Evolutionary conservation across 768 basidiomycete genomes (phyloP).

Genomic region (Ephemerocybe angulata): DNA sequence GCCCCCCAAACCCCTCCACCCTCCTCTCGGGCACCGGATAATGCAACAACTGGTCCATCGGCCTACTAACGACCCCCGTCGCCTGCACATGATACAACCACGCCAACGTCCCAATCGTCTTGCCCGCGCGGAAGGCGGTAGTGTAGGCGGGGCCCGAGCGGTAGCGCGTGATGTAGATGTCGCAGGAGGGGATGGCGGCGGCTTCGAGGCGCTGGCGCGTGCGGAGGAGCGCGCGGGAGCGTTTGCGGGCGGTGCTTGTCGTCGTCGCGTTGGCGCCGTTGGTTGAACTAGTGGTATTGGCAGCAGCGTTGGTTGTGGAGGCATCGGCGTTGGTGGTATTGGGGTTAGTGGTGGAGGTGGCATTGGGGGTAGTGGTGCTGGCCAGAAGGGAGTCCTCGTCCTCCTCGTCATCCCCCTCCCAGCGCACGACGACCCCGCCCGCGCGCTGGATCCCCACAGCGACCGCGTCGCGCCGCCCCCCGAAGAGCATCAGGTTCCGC

Average conservation of each 20-base stretch:
- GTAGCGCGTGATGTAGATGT: constrained; percentile 70
- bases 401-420: constrained; percentile 19
- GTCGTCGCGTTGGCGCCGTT: no score
- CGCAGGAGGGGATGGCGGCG: constrained; percentile 46
- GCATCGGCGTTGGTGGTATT: no score
- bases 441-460: constrained; percentile 56
- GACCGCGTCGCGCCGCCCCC: constrained; percentile 49
- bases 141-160: constrained; percentile 69
- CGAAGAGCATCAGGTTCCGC: constrained; percentile 50
- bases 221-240: no score
- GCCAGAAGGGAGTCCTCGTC: no score
- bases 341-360: no score
- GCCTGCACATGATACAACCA: constrained; percentile 84
- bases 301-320: no score
- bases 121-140: constrained; percentile 54
- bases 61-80: constrained; percentile 54
- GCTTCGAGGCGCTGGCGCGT: constrained; percentile 30
- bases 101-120: constrained; percentile 71
- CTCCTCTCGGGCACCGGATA: constrained; percentile 70
- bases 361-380: no score
- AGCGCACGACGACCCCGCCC: constrained; percentile 38
- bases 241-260: no score
- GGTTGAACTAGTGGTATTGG: no score
- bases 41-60: constrained; percentile 76
- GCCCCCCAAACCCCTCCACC: constrained; percentile 55